Base-by-base conservation (phyloP, 1,139 yeast genomes). In the Geotrichum candidum region DNA sequence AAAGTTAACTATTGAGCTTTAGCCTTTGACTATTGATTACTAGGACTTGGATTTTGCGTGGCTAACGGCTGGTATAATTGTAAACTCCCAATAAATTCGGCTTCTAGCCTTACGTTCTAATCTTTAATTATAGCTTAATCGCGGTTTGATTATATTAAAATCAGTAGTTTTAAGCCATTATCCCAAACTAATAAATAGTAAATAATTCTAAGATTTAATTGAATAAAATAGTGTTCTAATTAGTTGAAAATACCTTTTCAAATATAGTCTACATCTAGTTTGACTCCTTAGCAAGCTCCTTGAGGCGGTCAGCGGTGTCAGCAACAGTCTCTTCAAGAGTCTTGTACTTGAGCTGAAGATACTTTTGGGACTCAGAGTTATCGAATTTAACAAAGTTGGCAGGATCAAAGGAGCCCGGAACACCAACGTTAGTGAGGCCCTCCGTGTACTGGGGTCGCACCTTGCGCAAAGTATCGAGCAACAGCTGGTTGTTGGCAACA, bases 391-490 rank as follows among this genome's bases (percentile, higher is more conserved):
- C 61, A 38, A 27, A 18, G 5, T 55, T 52, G 6, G 51, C n/a
- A 9, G 35, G 48, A 23, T 51, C 46, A 23, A 45, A 52, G 10
- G 54, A 51, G 25, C 57, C 59, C 9, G 58, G 55, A 4, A 22
- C 29, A 10, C 55, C 58, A n/a, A 51, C n/a, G 48, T 33, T 15
- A 6, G 56, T 52, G 15, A 54, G 50, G 13, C 46, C 29, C 11
- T 57, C 58, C 22, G 31, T 54, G 23, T 31, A 41, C 46, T 55
- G 51, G 33, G 64, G 64, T 23, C 64, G 10, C 60, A 58, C 31
- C 48, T 69, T 67, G 60, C 72, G 77, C 46, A 79, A 60, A 41
- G 73, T 67, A 61, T 77, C 74, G n/a, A 77, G 66, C 29, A 78
- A 57, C n/a, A 59, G 62, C 61, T 76, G 76, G 56, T 65, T 59